Evolutionary conservation across 495 filamentous ascomycete genomes (phyloP), one percentile per base, ranked within the genome.

Genomic region (Margaritispora aquatica): DNA sequence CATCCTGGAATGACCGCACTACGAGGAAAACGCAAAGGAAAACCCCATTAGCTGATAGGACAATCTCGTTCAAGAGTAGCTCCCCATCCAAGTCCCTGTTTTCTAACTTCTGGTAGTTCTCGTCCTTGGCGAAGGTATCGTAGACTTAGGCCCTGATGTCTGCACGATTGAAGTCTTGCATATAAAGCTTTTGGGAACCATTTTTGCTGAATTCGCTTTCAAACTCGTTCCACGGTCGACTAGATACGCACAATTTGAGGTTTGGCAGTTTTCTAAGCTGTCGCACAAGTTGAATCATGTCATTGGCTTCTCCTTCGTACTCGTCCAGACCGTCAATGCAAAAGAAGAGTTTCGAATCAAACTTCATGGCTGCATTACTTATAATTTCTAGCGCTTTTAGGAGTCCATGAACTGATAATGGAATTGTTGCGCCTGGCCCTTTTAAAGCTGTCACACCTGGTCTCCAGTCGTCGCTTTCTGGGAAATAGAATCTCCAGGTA

Each of bases 261-360:
- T 57, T 56, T 4, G 23, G 2, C 17, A 11, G 4, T 0, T 29
- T 23, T 10, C 55, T 38, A 3, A 72, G 9, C 0, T 47, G 13
- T 10, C 44, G 48, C 10, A 74, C 17, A 2, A 71, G 20, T 1
- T 59, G 21, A 10, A 74, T 57, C 7, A 74, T 24, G 7, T 64
- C 60, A 0, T 26, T 31, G 2, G 68, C 60, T n/a, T 68, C 61
- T 1, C 66, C 68, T 2, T 59, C 63, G 26, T 67, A 72, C 51
- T 73, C 71, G 41, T 74, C 71, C 8, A 76, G 60, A 1, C 68
- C 73, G 41, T 74, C 72, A 17, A 73, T 63, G 46, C 68, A 68
- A 27, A 68, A 47, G 49, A 51, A 61, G 60, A 61, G 34, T 8
- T 70, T 36, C 29, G n/a, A n/a, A n/a, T n/a, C n/a, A n/a, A n/a